Base-by-base conservation (phyloP, 1,139 yeast species). In the Pichia sp. region DNA sequence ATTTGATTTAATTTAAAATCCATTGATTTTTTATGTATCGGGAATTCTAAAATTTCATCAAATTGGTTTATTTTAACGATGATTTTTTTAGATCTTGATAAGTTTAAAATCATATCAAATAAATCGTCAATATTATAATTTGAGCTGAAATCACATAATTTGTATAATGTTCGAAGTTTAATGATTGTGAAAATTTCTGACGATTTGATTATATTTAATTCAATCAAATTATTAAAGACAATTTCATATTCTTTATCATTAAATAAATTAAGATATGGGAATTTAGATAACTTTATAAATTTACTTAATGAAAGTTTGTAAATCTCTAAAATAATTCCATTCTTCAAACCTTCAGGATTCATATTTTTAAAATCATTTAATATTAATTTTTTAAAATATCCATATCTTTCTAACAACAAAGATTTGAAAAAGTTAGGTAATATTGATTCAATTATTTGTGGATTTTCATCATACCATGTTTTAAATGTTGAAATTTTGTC, bases 331-430 rank as follows among this genome's bases (percentile, higher is more conserved):
- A 36, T 19, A 22, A 39, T 39, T 39, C 14, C 18, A 22, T 22
- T 39, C 5, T 22, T 14, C 8, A 14, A 39, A 22, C 10, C 10
- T 7, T 22, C 8, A 13, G 13, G 13, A 2, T 13, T 14, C 5
- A 36, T 13, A 22, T 25, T 14, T 22, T 6, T 13, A 25, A 22
- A 39, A 5, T 27, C 27, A 16, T 46, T 30, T 1, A 33, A 18
- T 5, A 47, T 41, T 6, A 44, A 33, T 14, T 39, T 27, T 30
- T 47, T 50, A 5, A 44, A 33, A 28, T 25, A 51, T 18, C 54
- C 54, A 31, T 51, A 51, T 16, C 49, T 46, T 42, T 51, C 54
- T 9, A 51, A 16, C 6, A 51, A 30, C 6, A 51, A 41, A 1
- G 51, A 29, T 27, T 45, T 47, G 14, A 48, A n/a, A 31, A 51